Percentiles rank a stretch among this genome's conserved stretches.
These are phyloP conservation scores for Medicago lupulina DNA, from an alignment of 306 rosid species.

Conservation along the genomic window DNA sequence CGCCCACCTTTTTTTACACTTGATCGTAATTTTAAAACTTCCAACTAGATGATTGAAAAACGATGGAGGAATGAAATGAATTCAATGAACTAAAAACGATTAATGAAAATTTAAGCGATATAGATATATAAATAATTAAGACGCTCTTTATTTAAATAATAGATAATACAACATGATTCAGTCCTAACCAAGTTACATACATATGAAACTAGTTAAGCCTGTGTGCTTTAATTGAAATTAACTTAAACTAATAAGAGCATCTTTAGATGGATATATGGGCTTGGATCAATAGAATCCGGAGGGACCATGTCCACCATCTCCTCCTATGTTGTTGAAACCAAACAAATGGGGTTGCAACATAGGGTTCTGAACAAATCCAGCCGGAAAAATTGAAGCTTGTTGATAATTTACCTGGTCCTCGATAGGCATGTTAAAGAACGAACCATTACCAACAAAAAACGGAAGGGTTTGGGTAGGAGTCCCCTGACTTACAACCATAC, in stretches of 20 bases:
- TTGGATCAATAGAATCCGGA: slow-evolving; percentile 10
- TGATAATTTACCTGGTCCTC: background rate
- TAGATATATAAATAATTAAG: background rate
- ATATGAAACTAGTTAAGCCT: background rate
- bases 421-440: background rate
- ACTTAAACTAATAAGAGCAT: slow-evolving; percentile 13
- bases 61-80: background rate
- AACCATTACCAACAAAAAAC: background rate
- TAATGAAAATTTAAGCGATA: background rate
- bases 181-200: background rate
- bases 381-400: no score
- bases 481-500: background rate
- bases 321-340: slow-evolving; percentile 28
- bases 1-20: background rate
- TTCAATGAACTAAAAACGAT: background rate
- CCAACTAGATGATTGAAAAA: background rate
- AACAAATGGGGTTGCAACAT: background rate
- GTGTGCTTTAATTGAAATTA: background rate
- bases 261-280: background rate
- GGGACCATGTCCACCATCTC: background rate
- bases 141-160: slow-evolving; percentile 10
- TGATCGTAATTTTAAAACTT: background rate
- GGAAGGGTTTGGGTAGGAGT: background rate
- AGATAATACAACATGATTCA: background rate
- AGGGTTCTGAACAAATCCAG: background rate